Evolutionary conservation across 2,329 filamentous ascomycete species (phyloP).

Genomic region (Cladorrhinum sp.): DNA sequence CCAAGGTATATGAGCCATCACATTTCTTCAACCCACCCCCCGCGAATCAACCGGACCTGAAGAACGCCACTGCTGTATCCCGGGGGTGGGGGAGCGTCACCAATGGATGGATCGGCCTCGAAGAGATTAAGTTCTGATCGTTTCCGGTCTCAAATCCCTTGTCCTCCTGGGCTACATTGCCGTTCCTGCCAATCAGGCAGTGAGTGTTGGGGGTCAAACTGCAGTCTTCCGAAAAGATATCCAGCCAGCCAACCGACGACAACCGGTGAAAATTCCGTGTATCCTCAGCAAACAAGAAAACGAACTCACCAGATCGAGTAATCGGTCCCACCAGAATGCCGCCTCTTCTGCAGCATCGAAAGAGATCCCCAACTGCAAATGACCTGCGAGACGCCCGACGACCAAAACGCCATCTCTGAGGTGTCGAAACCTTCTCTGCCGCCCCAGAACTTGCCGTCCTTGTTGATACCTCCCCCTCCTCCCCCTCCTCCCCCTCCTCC

Average conservation of each 20-base stretch:
- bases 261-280: neutral
- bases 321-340: conserved; percentile 47
- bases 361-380: conserved; percentile 40
- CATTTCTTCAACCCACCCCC: neutral
- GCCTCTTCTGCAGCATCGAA: conserved; percentile 44
- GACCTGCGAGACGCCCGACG: conserved; percentile 44
- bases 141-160: neutral
- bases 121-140: neutral
- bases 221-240: neutral
- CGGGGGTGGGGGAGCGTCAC: neutral
- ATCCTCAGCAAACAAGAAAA: neutral
- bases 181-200: neutral
- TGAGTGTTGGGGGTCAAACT: neutral
- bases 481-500: conserved; percentile 36
- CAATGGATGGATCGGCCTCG: neutral
- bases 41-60: neutral
- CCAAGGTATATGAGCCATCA: too few species aligned
- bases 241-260: neutral
- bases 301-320: conserved; percentile 47
- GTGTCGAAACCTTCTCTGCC: conserved; percentile 42
- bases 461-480: conserved; percentile 36
- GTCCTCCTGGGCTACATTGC: neutral
- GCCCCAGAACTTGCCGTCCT: conserved; percentile 45
- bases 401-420: conserved; percentile 50
- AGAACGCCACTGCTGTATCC: neutral